Evolutionary conservation across 129 eudicot genomes (phyloP).

Genomic region (Mikania micrantha): DNA sequence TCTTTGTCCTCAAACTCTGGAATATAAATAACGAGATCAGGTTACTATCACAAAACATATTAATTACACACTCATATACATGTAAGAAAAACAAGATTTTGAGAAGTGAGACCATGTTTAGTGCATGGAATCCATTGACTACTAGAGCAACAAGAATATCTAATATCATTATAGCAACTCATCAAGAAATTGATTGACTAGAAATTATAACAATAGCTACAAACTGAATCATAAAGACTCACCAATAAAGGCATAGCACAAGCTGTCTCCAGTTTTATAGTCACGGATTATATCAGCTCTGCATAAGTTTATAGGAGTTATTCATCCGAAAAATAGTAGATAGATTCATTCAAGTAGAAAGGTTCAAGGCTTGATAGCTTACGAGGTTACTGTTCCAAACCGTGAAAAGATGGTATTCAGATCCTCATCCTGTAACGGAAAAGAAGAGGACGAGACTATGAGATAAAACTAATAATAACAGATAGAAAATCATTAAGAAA

Average conservation of each 20-base stretch:
- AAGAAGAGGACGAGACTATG: background rate
- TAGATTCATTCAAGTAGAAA: background rate
- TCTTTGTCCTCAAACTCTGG: constrained; percentile 82
- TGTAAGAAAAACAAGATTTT: background rate
- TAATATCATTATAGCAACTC: background rate
- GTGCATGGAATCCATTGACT: background rate
- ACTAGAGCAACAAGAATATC: background rate
- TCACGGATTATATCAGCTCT: constrained; percentile 96
- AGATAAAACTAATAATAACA: constrained; percentile 3
- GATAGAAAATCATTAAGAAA: background rate
- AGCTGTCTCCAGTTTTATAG: constrained; percentile 86
- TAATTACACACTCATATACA: background rate
- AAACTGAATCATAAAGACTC: constrained; percentile 17
- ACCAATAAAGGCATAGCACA: constrained; percentile 98
- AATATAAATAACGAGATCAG: constrained; percentile 13
- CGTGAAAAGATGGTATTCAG: constrained; percentile 86
- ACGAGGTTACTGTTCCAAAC: constrained; percentile 91
- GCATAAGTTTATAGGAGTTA: constrained; percentile 28
- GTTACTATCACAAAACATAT: background rate
- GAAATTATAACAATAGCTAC: background rate
- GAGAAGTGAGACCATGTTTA: too few species aligned
- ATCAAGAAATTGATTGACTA: background rate
- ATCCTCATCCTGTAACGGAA: constrained; percentile 70
- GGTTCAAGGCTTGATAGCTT: constrained; percentile 22
- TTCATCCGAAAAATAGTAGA: background rate